Evolutionary conservation across 2,329 filamentous ascomycete genomes (phyloP).

Genomic region (Fusarium praegraminearum): DNA sequence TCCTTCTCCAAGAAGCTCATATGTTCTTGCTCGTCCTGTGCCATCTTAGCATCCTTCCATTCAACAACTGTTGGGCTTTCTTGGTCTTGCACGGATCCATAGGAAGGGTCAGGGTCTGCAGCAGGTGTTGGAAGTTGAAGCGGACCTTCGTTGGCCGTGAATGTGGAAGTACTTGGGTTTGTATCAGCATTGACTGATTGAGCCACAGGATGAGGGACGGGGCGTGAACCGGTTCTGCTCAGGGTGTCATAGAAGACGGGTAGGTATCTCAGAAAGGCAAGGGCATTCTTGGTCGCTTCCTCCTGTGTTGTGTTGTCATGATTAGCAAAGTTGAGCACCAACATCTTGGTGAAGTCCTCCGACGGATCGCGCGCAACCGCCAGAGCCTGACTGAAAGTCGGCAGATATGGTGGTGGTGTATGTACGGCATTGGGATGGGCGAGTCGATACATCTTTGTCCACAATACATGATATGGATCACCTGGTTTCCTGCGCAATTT

Average conservation of each 20-base stretch:
- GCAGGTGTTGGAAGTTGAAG: neutral
- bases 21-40: neutral
- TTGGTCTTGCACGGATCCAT: neutral
- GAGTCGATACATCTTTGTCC: neutral
- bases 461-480: neutral
- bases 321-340: neutral
- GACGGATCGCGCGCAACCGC: neutral
- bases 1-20: neutral
- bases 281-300: neutral
- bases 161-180: rapidly evolving
- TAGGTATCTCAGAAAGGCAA: neutral
- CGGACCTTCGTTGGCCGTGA: rapidly evolving
- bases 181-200: rapidly evolving
- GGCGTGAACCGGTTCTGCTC: neutral
- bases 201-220: neutral
- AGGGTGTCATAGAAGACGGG: neutral
- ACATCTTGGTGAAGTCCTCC: rapidly evolving
- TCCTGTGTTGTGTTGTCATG: neutral
- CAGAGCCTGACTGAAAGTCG: neutral
- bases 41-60: neutral
- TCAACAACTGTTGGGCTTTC: neutral
- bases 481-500: neutral
- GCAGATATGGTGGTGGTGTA: neutral
- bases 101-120: neutral
- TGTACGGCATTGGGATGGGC: neutral